These are phyloP conservation scores for Xylaria castorea DNA, from an alignment of 495 filamentous ascomycete species.

Conservation along the genomic window DNA sequence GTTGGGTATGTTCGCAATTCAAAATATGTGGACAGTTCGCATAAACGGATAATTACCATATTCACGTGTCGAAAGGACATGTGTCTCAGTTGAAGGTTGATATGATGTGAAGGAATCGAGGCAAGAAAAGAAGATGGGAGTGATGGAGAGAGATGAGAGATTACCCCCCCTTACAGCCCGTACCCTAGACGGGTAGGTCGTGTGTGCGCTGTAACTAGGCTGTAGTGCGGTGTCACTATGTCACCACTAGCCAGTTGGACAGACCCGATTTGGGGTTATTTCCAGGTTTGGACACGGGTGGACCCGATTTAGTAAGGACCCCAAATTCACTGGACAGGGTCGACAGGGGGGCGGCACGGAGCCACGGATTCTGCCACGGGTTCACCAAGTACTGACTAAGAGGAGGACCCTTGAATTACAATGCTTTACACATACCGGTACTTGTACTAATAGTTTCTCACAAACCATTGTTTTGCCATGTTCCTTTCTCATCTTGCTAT, in stretches of 20 bases:
- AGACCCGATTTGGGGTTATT: constrained; percentile 9
- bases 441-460: not conserved
- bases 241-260: constrained; percentile 9
- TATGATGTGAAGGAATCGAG: constrained; percentile 5
- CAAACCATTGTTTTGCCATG: not conserved
- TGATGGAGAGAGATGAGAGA: constrained; percentile 1
- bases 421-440: not conserved
- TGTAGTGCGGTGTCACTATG: constrained; percentile 14
- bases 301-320: not conserved
- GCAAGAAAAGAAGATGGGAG: constrained; percentile 11
- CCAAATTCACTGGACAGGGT: not conserved
- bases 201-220: not conserved
- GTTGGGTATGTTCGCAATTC: not conserved
- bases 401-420: constrained; percentile 3
- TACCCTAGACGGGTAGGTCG: constrained; percentile 10
- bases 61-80: not conserved
- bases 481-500: not conserved
- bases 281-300: constrained; percentile 14
- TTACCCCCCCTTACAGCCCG: constrained; percentile 6
- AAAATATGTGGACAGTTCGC: not conserved
- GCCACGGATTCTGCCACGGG: constrained; percentile 13
- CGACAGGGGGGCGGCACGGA: constrained; percentile 13
- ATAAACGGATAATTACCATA: not conserved
- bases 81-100: not conserved
- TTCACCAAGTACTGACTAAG: not conserved